Conservation (phyloP, 805 yeast species). For the Wickerhamiella sorbophila region DNA sequence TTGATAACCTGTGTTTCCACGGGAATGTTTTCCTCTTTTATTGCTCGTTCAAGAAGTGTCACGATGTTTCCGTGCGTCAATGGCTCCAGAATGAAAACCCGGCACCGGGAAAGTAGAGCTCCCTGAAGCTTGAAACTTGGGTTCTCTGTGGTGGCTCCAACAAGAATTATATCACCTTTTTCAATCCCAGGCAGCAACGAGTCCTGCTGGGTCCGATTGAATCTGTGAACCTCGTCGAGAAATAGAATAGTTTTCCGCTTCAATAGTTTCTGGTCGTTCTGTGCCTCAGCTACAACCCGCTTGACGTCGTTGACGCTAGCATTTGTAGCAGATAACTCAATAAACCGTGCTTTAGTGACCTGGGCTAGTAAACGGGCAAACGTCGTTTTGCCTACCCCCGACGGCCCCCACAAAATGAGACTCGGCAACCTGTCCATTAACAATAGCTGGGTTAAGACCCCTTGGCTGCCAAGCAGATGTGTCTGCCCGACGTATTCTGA, state of each 20-base stretch:
- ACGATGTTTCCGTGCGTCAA: slow-evolving; percentile 37
- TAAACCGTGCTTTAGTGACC: slow-evolving; percentile 40
- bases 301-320: slow-evolving; percentile 54
- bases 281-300: slow-evolving; percentile 40
- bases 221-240: slow-evolving; percentile 87
- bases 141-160: slow-evolving; percentile 97
- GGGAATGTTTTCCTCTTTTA: slow-evolving; percentile 30
- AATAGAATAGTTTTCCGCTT: slow-evolving; percentile 59
- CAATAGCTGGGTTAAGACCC: slow-evolving; percentile 53
- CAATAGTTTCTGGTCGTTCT: slow-evolving; percentile 39
- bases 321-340: slow-evolving; percentile 77
- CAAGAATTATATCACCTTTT: slow-evolving; percentile 59
- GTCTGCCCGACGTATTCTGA: slow-evolving; percentile 73
- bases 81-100: slow-evolving; percentile 54
- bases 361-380: slow-evolving; percentile 56
- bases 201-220: slow-evolving; percentile 79
- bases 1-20: slow-evolving; percentile 42
- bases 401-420: slow-evolving; percentile 86
- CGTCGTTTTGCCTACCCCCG: slow-evolving; percentile 87
- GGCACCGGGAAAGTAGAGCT: slow-evolving; percentile 74
- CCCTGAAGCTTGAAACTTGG: slow-evolving; percentile 71
- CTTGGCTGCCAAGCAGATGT: slow-evolving; percentile 52
- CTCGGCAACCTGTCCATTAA: slow-evolving; percentile 46
- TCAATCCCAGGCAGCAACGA: slow-evolving; percentile 73
- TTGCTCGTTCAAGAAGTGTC: slow-evolving; percentile 42